Evolutionary conservation across 2,329 filamentous ascomycete genomes (phyloP).

Genomic region (Colletotrichum tanaceti): DNA sequence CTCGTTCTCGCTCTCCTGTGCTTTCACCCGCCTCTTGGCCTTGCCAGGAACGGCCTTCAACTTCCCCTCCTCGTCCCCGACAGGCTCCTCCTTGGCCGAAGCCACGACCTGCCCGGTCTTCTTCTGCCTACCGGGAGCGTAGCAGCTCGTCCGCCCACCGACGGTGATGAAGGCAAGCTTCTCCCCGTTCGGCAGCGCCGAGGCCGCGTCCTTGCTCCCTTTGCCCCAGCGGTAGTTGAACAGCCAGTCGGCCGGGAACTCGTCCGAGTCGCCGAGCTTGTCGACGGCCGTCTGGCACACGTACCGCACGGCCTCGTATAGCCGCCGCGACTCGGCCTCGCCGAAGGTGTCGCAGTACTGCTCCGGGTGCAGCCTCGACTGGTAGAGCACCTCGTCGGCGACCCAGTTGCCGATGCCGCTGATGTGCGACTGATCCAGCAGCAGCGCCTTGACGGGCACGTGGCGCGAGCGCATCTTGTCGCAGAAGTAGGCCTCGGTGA

Average conservation of each 20-base stretch:
- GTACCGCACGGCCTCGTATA: constrained; percentile 80
- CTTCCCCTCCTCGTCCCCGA: constrained; percentile 48
- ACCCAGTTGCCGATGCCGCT: constrained; percentile 98
- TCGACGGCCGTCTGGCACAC: constrained; percentile 86
- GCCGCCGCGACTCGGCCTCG: constrained; percentile 74
- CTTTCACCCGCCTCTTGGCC: constrained; percentile 44
- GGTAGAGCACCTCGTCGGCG: constrained; percentile 91
- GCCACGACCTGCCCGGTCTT: constrained; percentile 67
- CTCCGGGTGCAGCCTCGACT: constrained; percentile 89
- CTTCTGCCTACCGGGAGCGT: constrained; percentile 87
- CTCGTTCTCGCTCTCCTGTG: constrained; percentile 46
- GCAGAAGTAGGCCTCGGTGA: constrained; percentile 82
- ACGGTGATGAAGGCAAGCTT: constrained; percentile 89
- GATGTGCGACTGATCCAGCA: constrained; percentile 89
- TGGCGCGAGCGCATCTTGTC: constrained; percentile 78
- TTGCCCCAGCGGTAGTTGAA: constrained; percentile 93
- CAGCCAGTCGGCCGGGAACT: constrained; percentile 89
- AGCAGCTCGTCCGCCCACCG: constrained; percentile 89
- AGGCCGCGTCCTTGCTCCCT: constrained; percentile 77
- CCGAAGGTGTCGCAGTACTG: constrained; percentile 88
- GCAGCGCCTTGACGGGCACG: constrained; percentile 87
- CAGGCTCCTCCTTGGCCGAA: constrained; percentile 57
- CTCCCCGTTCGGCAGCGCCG: constrained; percentile 82
- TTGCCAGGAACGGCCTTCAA: constrained; percentile 36
- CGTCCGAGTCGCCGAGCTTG: constrained; percentile 80